Percentiles rank a stretch among this genome's conserved stretches.
Evolutionary conservation across 208 protist genomes (phyloP).

Genomic region (Acanthamoeba sp.): DNA sequence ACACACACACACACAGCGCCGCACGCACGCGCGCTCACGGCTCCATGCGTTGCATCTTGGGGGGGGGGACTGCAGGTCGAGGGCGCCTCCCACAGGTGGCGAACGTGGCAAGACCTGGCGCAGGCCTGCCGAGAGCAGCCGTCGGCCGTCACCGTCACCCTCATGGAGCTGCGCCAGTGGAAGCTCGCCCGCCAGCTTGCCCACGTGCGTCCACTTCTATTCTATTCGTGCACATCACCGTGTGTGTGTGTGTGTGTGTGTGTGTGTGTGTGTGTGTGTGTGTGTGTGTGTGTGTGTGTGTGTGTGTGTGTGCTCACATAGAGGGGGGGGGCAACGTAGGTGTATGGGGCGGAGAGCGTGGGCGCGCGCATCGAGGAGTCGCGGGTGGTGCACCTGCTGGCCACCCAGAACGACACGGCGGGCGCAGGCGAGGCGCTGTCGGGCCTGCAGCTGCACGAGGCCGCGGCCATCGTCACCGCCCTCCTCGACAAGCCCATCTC

Average conservation of each 20-base stretch:
- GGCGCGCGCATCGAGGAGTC: conserved; percentile 44
- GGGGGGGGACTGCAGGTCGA: not conserved
- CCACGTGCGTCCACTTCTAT: not conserved
- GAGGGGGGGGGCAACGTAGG: no score
- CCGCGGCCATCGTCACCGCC: conserved; percentile 2
- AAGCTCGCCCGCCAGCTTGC: conserved; percentile 41
- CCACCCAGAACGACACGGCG: conserved; percentile 32
- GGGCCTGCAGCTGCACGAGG: conserved; percentile 1
- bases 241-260: no score
- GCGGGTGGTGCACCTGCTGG: conserved; percentile 16
- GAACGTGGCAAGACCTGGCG: conserved; percentile 37
- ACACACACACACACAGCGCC: no score
- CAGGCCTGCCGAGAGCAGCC: conserved; percentile 28
- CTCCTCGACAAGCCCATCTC: not conserved
- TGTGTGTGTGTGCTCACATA: no score
- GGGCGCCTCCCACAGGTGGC: not conserved
- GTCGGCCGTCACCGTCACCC: not conserved
- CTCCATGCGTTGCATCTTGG: no score
- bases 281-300: no score
- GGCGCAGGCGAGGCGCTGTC: not conserved
- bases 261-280: no score
- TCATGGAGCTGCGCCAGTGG: conserved; percentile 40
- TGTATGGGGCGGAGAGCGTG: not conserved
- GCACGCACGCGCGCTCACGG: no score
- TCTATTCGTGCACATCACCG: not conserved